A percentile compares a stretch with the other conserved stretches of the same genome.
phyloP scores from a whole-genome alignment of 1,284 basidiomycete genomes.

The Meira nashicola region DNA sequence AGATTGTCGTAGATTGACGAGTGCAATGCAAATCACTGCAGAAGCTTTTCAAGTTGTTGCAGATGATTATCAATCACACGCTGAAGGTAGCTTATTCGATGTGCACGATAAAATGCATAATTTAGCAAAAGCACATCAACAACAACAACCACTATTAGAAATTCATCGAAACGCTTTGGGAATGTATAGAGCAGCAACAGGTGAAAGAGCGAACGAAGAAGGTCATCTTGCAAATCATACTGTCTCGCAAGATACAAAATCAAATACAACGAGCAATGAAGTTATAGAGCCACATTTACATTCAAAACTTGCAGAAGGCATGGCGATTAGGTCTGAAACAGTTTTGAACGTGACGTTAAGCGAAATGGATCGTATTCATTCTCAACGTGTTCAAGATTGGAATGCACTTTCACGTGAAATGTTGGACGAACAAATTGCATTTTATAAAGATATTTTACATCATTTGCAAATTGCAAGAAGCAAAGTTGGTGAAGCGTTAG shows the following conservation, averaged over 20 bases:
- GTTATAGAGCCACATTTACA: not conserved
- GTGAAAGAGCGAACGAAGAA: not conserved
- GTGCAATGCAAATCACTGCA: slow-evolving; percentile 70
- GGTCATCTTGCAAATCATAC: not conserved
- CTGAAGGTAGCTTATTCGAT: slow-evolving; percentile 64
- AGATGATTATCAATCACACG: slow-evolving; percentile 72
- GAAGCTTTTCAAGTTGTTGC: slow-evolving; percentile 70
- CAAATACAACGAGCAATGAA: slow-evolving; percentile 8
- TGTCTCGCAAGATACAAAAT: not conserved
- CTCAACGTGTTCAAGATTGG: slow-evolving; percentile 38
- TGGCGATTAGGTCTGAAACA: slow-evolving; percentile 73
- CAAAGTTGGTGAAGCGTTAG: not conserved
- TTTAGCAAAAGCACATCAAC: slow-evolving; percentile 66
- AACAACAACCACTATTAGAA: slow-evolving; percentile 68
- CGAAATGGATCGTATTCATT: slow-evolving; percentile 64
- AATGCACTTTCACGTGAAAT: slow-evolving; percentile 23
- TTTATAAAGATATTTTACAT: slow-evolving; percentile 27
- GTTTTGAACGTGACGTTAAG: slow-evolving; percentile 77
- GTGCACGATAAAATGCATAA: slow-evolving; percentile 72
- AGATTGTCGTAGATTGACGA: slow-evolving; percentile 72
- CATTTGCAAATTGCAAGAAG: slow-evolving; percentile 19
- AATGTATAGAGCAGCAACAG: slow-evolving; percentile 55
- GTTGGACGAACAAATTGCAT: slow-evolving; percentile 33
- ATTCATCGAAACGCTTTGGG: slow-evolving; percentile 59
- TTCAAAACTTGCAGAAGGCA: slow-evolving; percentile 52